phyloP scores from a whole-genome alignment of 2,329 filamentous ascomycete genomes.

The Diplodia intermedia region DNA sequence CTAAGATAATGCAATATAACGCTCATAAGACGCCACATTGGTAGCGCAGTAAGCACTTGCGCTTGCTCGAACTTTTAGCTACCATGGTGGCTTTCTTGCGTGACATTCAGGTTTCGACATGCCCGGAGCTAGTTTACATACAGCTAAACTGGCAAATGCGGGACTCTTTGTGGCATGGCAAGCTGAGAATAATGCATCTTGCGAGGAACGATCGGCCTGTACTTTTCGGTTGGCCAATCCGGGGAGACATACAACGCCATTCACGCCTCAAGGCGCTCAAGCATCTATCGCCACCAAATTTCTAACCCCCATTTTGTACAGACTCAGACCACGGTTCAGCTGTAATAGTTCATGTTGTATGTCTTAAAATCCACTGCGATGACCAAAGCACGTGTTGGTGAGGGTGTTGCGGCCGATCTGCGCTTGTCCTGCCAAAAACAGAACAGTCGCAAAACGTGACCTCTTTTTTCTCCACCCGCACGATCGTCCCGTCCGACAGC shows the following conservation, averaged over 20 bases:
- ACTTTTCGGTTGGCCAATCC: too few relatives aligned
- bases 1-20: neutral
- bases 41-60: neutral
- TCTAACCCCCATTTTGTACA: neutral
- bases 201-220: neutral
- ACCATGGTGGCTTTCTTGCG: neutral
- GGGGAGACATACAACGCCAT: neutral
- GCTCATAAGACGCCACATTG: neutral
- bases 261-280: neutral
- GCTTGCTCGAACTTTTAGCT: neutral
- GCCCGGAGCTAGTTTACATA: neutral
- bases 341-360: neutral
- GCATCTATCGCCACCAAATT: neutral
- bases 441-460: neutral
- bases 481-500: constrained; percentile 1
- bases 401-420: constrained; percentile 6
- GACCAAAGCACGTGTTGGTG: neutral
- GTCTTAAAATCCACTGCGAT: neutral
- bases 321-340: neutral
- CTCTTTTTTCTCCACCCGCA: neutral
- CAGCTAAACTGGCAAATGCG: neutral
- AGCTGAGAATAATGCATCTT: neutral
- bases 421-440: neutral
- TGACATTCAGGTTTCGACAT: neutral
- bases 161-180: neutral